Evolutionary conservation across 2,329 filamentous ascomycete genomes (phyloP), one percentile per base, ranked within the genome.

Genomic region (Arthroderma sp.): DNA sequence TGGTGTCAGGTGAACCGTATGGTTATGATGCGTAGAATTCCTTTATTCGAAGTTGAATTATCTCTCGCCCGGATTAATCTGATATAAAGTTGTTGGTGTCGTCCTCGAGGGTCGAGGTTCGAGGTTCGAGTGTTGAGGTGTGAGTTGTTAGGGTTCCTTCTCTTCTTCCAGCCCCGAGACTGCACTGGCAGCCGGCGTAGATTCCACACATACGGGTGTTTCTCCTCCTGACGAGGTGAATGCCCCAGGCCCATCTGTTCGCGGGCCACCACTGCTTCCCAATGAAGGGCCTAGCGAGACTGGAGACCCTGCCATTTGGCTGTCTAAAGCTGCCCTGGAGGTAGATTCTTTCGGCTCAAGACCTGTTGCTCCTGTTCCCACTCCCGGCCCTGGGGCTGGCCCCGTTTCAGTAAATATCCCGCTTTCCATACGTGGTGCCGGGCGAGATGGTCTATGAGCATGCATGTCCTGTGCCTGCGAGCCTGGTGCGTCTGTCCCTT

Each of bases 381-480:
- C 15, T 22, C 15, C 15, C 15, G 15, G 15, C 15, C 15, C 15
- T 22, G 15, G 15, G 15, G 2, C 15, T 22, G 15, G 15, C 15
- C 15, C 15, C 11, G 36, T 31, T 8, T 44, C 44, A 33, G 41
- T 38, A 40, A 37, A 43, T 10, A 40, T 11, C 22, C 36, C 36
- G 29, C 29, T 33, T 29, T 34, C 38, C 7, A 45, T 9, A 29
- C 40, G 30, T 36, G 34, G 36, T 29, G 44, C 46, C 6, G 49
- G 45, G 28, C 41, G 41, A 7, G 47, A 36, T 9, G 44, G 30
- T 40, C 47, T 39, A 36, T 47, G 50, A 11, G 42, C 47, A 36
- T 50, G 49, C 40, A 49, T 48, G 40, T 49, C 50, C 10, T 50
- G 48, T 40, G 45, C 41, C 10, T 48, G 47, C 15, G 43, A 42